Conservation (phyloP, 139 green algal species). For the Chlorella ohadii region DNA sequence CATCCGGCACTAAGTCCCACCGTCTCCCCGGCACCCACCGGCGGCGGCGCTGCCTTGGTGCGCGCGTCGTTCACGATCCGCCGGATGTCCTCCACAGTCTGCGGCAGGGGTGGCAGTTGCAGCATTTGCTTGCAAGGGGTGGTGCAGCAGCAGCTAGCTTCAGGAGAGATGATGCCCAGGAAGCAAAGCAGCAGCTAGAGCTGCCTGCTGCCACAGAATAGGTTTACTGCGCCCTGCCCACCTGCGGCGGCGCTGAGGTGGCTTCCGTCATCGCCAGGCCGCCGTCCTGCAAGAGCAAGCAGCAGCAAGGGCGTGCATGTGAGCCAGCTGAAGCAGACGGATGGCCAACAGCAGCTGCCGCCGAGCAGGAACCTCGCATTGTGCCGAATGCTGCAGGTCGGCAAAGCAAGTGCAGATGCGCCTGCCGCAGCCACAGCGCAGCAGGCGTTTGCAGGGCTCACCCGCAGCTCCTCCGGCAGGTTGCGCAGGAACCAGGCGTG, state of each 20-base stretch:
- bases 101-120: not conserved
- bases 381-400: too few relatives aligned
- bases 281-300: conserved; percentile 35
- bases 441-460: not conserved
- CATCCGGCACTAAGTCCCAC: too few relatives aligned
- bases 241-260: not conserved
- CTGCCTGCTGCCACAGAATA: too few relatives aligned
- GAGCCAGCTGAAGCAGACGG: too few relatives aligned
- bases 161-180: too few relatives aligned
- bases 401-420: too few relatives aligned
- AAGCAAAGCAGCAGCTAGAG: too few relatives aligned
- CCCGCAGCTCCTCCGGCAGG: conserved; percentile 88
- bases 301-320: not conserved
- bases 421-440: not conserved
- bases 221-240: too few relatives aligned
- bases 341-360: too few relatives aligned
- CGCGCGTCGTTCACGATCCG: conserved; percentile 57
- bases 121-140: too few relatives aligned
- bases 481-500: conserved; percentile 97
- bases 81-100: conserved; percentile 67
- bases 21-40: not conserved
- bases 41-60: conserved; percentile 38
- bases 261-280: conserved; percentile 41
- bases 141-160: too few relatives aligned
- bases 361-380: too few relatives aligned